phyloP scores from a whole-genome alignment of 805 yeast species.

The Wickerhamomyces queroliae region DNA sequence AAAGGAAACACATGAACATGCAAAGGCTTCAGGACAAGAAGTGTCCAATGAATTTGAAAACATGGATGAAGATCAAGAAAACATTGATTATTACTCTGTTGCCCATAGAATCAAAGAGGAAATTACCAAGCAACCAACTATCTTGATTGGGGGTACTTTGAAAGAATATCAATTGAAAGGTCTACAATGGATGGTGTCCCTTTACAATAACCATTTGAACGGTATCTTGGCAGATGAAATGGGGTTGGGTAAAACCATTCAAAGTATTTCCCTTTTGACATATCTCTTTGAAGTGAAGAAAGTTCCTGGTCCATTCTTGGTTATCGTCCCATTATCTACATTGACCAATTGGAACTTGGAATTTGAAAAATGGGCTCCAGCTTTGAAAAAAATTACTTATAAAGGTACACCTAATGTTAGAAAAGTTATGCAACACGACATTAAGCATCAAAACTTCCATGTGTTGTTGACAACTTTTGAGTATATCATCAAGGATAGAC shows the following conservation, averaged over 20 bases:
- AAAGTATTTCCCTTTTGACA: conserved; percentile 71
- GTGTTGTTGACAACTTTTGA: conserved; percentile 78
- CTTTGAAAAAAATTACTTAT: conserved; percentile 61
- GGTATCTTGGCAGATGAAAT: conserved; percentile 99
- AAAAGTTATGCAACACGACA: conserved; percentile 56
- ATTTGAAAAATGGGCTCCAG: conserved; percentile 88
- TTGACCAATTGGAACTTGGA: conserved; percentile 83
- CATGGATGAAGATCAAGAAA: conserved; percentile 46
- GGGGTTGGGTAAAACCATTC: conserved; percentile 97
- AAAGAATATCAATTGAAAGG: conserved; percentile 89
- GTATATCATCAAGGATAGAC: conserved; percentile 73
- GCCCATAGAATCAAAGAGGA: conserved; percentile 73
- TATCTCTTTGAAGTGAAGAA: conserved; percentile 65
- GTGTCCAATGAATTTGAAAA: conserved; percentile 31
- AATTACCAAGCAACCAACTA: conserved; percentile 57
- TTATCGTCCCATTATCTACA: conserved; percentile 79
- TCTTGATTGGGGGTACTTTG: conserved; percentile 70
- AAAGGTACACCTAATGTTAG: conserved; percentile 76
- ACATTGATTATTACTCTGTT: conserved; percentile 74
- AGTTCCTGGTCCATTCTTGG: conserved; percentile 64
- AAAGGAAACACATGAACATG: conserved; percentile 37
- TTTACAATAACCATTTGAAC: conserved; percentile 88
- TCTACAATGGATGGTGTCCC: conserved; percentile 97
- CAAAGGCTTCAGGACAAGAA: conserved; percentile 28
- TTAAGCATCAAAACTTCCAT: conserved; percentile 65